Base-by-base conservation (phyloP, 495 filamentous ascomycete species). In the Lineolata rhizophorae region DNA sequence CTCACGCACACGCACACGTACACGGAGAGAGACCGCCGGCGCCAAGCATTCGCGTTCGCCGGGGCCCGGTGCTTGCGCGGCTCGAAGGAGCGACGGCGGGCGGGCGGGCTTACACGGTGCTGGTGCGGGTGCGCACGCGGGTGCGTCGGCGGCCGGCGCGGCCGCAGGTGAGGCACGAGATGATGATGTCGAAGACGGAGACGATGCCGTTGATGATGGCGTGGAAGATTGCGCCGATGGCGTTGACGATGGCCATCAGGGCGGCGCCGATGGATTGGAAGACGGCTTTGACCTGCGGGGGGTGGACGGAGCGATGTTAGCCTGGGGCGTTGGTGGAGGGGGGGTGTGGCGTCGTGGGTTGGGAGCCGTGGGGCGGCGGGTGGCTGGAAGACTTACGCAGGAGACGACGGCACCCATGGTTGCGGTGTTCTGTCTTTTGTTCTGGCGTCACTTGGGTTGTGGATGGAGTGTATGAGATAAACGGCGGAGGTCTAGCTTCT, bases 361-460 rank as follows among this genome's bases (percentile, higher is more conserved):
- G 24, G 27, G 25, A n/a, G n/a, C n/a, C n/a, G n/a, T n/a, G n/a
- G 27, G 19, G 27, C n/a, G 15, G 14, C 30, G 38, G 29, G 30
- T 19, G 31, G 22, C 21, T 13, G 35, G 26, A 33, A 17, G 35
- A 73, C 82, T 43, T 84, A 95, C 85, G 45, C 85, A 93, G 55
- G 82, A 92, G 37, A 90, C 66, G 52, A 94, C 78, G 57, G 79
- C 84, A 59, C 85, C 85, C 85, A 95, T 95, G 49, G 58, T 78
- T 61, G 49, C 39, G 34, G 47, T 40, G 22, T 37, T 38, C 9
- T 35, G n/a, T n/a, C n/a, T n/a, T n/a, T n/a, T n/a, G n/a, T n/a
- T n/a, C n/a, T n/a, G n/a, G n/a, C n/a, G n/a, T n/a, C n/a, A n/a
- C n/a, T n/a, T n/a, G n/a, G n/a, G n/a, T n/a, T n/a, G n/a, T n/a